These are phyloP conservation scores for Phytophthora boehmeriae DNA, from an alignment of 352 stramenopile species.

Conservation along the genomic window DNA sequence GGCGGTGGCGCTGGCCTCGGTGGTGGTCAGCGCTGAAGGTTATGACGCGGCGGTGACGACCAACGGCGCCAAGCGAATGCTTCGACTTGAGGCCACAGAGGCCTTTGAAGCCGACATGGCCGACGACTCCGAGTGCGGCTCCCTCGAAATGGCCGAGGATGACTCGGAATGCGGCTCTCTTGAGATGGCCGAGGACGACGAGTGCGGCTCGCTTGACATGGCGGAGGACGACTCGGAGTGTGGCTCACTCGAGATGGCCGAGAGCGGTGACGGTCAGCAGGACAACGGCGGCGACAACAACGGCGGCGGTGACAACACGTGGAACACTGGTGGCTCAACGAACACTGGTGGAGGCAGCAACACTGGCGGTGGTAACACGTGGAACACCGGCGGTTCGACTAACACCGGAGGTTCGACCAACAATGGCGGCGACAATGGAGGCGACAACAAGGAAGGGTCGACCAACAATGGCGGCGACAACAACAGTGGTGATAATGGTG, in stretches of 20 bases:
- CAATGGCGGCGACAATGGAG: slow-evolving; percentile 5
- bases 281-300: slow-evolving; percentile 3
- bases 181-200: slow-evolving; percentile 24
- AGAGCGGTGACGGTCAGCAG: neutral
- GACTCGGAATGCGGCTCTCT: slow-evolving; percentile 21
- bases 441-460: neutral
- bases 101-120: slow-evolving; percentile 2
- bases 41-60: slow-evolving; percentile 22
- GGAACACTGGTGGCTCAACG: neutral
- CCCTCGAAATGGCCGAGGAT: slow-evolving; percentile 13
- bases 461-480: too few species aligned
- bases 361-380: slow-evolving; percentile 8
- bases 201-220: slow-evolving; percentile 29
- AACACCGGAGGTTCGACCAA: neutral
- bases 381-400: neutral
- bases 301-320: neutral
- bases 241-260: slow-evolving; percentile 27
- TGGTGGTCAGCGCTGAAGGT: slow-evolving; percentile 15
- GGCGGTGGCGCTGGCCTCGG: slow-evolving; percentile 22
- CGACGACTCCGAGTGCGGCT: slow-evolving; percentile 14
- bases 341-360: neutral
- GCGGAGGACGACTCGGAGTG: slow-evolving; percentile 22
- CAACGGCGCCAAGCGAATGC: slow-evolving; percentile 29
- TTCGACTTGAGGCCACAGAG: slow-evolving; percentile 1
- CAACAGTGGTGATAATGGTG: too few species aligned